Evolutionary conservation across 2,329 filamentous ascomycete genomes (phyloP).

Genomic region (Pezicula radicicola): DNA sequence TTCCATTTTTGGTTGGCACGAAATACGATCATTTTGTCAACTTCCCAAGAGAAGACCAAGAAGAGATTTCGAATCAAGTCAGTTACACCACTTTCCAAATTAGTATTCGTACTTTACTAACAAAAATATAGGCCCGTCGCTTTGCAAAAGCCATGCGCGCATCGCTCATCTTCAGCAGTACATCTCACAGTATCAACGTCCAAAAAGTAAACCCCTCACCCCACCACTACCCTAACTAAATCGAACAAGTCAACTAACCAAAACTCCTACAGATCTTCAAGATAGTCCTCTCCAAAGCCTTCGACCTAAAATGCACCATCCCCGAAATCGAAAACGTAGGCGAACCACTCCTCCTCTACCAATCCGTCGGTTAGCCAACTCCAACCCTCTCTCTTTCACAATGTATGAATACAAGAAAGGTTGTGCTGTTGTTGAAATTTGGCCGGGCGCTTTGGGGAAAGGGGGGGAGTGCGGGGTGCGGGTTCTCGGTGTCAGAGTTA

Average conservation of each 20-base stretch:
- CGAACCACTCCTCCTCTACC: constrained; percentile 91
- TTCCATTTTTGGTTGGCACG: constrained; percentile 93
- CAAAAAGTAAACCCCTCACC: constrained; percentile 70
- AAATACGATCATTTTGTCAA: constrained; percentile 99
- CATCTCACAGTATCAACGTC: constrained; percentile 98
- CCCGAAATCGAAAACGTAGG: constrained; percentile 98
- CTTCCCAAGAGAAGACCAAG: constrained; percentile 94
- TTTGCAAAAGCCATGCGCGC: constrained; percentile 99
- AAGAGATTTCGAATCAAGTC: constrained; percentile 97
- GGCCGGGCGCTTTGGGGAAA: not conserved
- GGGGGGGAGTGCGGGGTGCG: not conserved
- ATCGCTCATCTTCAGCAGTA: constrained; percentile 96
- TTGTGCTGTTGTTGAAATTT: not conserved
- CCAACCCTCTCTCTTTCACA: not conserved
- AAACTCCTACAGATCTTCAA: constrained; percentile 82
- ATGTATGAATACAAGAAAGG: not conserved
- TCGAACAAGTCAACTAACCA: not conserved
- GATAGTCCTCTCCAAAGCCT: constrained; percentile 97
- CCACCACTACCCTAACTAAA: not conserved
- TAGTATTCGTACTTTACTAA: not conserved
- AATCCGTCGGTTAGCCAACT: constrained; percentile 42
- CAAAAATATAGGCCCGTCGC: constrained; percentile 70
- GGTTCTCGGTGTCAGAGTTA: not conserved
- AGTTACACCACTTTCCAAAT: constrained; percentile 10
- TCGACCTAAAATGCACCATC: constrained; percentile 98